Base-by-base conservation (phyloP, 2,329 filamentous ascomycete genomes). In the Fusarium mexicanum region DNA sequence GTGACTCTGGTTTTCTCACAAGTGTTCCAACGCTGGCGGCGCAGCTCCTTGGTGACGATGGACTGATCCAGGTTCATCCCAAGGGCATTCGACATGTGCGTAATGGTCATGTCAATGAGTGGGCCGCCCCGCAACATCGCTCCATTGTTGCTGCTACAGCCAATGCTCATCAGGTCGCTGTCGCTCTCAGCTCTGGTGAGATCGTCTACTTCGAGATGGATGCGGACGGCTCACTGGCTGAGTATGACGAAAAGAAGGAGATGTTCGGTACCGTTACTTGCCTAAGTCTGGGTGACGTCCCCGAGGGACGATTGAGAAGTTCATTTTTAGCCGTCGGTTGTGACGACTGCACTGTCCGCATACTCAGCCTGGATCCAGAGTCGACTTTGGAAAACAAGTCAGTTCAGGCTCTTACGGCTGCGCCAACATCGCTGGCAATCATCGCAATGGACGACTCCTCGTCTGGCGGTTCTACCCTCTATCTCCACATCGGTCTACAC, bases 131-230 rank as follows among this genome's bases (percentile, higher is more conserved):
- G 0, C 93, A 97, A 76, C 96, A 99, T 85, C 91, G 96, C 29
- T 97, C 96, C 0, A 98, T 99, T 73, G 95, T 98, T 53, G 94
- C 96, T 14, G 97, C 96, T 40, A 92, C 96, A 3, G 96, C 96
- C 22, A 99, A 99, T 79, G 92, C 96, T 77, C 91, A 94, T 47
- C 96, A 99, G 83, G 94, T 99, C 33, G 95, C 95, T 8, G 92
- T 98, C 57, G 96, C 96, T 2, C 87, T 99, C 33, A 98, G 95
- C 80, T 98, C 95, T 14, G 96, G 96, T 43, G 96, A 99, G 82
- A 96, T 99, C 72, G 94, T 98, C 47, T 99, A 98, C 80, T 99
- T 99, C 77, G 97, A 99, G 81, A 96, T 98, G 91, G 96, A 98
- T 79, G 89, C 91, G 1, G 96, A 98, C 82, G 95, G 95, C 37